Conservation (phyloP, 352 stramenopile species). For the Phytophthora kernoviae region DNA sequence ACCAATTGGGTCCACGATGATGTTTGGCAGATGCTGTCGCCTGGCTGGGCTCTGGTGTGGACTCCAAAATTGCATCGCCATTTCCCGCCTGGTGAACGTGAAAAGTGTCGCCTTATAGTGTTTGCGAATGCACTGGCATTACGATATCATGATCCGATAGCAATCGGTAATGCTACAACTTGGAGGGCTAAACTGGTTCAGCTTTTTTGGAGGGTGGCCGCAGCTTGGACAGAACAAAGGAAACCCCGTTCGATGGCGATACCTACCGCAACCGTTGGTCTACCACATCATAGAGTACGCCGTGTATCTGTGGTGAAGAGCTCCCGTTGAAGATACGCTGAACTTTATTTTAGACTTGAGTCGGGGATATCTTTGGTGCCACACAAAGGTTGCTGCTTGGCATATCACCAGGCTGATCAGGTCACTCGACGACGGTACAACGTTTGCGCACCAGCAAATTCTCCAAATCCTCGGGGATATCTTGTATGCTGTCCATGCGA, state of each 20-base stretch:
- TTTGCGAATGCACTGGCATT: constrained; percentile 51
- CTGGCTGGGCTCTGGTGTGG: constrained; percentile 68
- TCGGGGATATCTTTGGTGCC: not conserved
- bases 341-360: not conserved
- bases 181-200: constrained; percentile 12
- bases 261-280: constrained; percentile 46
- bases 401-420: no score
- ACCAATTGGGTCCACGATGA: constrained; percentile 42
- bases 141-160: constrained; percentile 2
- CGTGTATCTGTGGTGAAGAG: constrained; percentile 63
- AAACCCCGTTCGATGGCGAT: constrained; percentile 40
- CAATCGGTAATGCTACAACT: not conserved
- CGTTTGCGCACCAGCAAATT: no score
- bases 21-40: constrained; percentile 51
- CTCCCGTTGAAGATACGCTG: constrained; percentile 3
- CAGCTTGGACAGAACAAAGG: constrained; percentile 11
- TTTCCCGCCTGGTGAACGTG: constrained; percentile 55
- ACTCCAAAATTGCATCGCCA: constrained; percentile 47
- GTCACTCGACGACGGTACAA: no score
- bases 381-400: no score
- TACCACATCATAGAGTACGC: constrained; percentile 62
- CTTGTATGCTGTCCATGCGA: no score
- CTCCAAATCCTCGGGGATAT: no score
- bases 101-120: constrained; percentile 66
- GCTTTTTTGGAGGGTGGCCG: constrained; percentile 14